Conservation (phyloP, 2,329 filamentous ascomycete genomes). For the Monosporascus sp. region DNA sequence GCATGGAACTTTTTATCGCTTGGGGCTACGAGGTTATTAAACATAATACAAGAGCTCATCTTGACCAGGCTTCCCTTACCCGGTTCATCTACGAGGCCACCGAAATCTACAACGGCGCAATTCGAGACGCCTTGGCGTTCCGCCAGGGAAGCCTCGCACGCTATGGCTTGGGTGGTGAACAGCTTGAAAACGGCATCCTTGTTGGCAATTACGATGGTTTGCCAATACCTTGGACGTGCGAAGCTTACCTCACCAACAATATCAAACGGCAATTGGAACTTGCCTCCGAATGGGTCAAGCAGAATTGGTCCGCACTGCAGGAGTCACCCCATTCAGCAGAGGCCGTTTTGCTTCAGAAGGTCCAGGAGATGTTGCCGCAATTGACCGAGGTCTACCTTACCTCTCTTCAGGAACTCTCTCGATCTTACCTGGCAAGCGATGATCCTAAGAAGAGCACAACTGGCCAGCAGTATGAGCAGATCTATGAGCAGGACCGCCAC, state of each 20-base stretch:
- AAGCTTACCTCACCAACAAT: constrained; percentile 56
- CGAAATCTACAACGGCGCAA: constrained; percentile 62
- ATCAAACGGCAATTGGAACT: constrained; percentile 56
- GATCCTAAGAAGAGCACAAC: constrained; percentile 37
- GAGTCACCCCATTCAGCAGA: constrained; percentile 19
- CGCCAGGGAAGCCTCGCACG: constrained; percentile 61
- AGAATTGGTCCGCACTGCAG: constrained; percentile 32
- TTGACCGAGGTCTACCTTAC: constrained; percentile 53
- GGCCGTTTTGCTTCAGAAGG: constrained; percentile 36
- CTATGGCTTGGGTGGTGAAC: constrained; percentile 70
- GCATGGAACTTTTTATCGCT: constrained; percentile 69
- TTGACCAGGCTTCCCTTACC: constrained; percentile 50
- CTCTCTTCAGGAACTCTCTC: constrained; percentile 47
- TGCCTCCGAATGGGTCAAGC: constrained; percentile 49
- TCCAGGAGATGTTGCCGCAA: constrained; percentile 43
- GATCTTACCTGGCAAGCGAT: constrained; percentile 43
- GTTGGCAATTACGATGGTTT: constrained; percentile 62
- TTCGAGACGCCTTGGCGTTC: constrained; percentile 65
- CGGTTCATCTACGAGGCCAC: constrained; percentile 63
- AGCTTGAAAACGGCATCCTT: constrained; percentile 61
- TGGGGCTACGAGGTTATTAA: constrained; percentile 77
- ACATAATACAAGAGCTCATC: constrained; percentile 59
- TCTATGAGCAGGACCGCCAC: constrained; percentile 47
- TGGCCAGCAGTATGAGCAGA: constrained; percentile 41
- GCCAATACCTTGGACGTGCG: constrained; percentile 82